Base-by-base conservation (phyloP, 192 early-diverging fungal genomes). In the Funneliformis geosporum region DNA sequence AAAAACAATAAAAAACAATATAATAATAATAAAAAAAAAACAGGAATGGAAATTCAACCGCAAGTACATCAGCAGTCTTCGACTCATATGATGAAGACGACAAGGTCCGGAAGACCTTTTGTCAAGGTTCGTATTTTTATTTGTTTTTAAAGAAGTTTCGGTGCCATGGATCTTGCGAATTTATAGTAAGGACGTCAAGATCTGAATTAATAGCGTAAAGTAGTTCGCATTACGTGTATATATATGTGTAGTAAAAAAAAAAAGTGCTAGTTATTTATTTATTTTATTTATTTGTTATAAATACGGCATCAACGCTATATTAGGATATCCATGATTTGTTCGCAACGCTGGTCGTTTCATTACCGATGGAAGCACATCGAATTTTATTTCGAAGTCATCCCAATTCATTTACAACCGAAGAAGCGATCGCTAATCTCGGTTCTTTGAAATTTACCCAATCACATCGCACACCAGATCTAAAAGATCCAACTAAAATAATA, bases 261-360 rank as follows among this genome's bases (percentile, higher is more conserved):
- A 55, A 21, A 4, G 14, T 3, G 18, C 4, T 14, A 50, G 3
- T 55, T 55, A 55, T 18, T 55, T 55, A 50, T 18, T 21, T 18
- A 12, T 18, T 18, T 21, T 18, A 12, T 18, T 21, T 21, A 14
- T 21, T 55, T 55, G 0, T 10, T 21, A 16, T 68, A 40, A 18
- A 4, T 16, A 40, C 18, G 8, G 16, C 14, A 40, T 42, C 28
- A 18, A 18, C 4, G 59, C 47, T 74, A 72, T 47, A 27, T 70
- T 78, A 90, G 89, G 88, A 84, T 78, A 88, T 89, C 21, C 85
- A 88, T 78, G 89, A 90, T 79, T 75, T 90, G 50, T 90, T 88
- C 73, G 82, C 88, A 14, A 87, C 88, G 2, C 75, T 90, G 39
- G 85, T 89, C 81, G 82, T 88, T 23, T 86, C 86, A 64, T 62